Percentiles rank a stretch among this genome's conserved stretches.
phyloP scores from a whole-genome alignment of 768 basidiomycete genomes.

The Inosperma sp. region DNA sequence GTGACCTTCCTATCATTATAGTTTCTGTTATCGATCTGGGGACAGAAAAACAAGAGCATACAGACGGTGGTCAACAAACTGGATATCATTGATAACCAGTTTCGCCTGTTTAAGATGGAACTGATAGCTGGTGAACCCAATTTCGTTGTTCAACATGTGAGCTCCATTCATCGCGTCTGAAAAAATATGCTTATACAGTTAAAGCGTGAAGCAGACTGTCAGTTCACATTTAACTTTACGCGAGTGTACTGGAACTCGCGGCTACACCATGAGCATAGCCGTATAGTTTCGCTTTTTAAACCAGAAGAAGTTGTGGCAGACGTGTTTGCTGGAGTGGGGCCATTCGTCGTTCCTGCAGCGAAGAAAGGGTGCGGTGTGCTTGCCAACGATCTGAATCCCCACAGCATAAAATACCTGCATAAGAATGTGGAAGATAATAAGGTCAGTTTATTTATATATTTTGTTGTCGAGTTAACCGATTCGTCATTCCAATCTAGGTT shows the following conservation, averaged over 20 bases:
- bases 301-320: constrained; percentile 82
- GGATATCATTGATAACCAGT: constrained; percentile 76
- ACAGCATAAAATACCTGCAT: constrained; percentile 70
- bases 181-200: constrained; percentile 1
- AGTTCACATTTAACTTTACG: constrained; percentile 91
- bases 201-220: constrained; percentile 81
- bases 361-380: constrained; percentile 87
- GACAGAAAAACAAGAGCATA: constrained; percentile 79
- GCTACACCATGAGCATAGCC: constrained; percentile 84
- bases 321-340: constrained; percentile 96
- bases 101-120: constrained; percentile 96
- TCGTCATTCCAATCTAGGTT: constrained; percentile 46
- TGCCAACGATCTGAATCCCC: constrained; percentile 93
- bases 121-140: constrained; percentile 87
- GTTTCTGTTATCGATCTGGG: constrained; percentile 2
- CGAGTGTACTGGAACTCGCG: constrained; percentile 99
- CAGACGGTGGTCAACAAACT: constrained; percentile 95
- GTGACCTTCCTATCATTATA: constrained; percentile 22
- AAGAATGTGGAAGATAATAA: constrained; percentile 74
- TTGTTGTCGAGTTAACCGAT: constrained; percentile 7
- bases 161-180: constrained; percentile 22
- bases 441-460: constrained; percentile 40
- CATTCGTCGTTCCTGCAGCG: constrained; percentile 90
- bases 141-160: constrained; percentile 81
- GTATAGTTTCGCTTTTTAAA: constrained; percentile 70